Evolutionary conservation across 129 eudicot genomes (phyloP).

Genomic region (Logfia minima): DNA sequence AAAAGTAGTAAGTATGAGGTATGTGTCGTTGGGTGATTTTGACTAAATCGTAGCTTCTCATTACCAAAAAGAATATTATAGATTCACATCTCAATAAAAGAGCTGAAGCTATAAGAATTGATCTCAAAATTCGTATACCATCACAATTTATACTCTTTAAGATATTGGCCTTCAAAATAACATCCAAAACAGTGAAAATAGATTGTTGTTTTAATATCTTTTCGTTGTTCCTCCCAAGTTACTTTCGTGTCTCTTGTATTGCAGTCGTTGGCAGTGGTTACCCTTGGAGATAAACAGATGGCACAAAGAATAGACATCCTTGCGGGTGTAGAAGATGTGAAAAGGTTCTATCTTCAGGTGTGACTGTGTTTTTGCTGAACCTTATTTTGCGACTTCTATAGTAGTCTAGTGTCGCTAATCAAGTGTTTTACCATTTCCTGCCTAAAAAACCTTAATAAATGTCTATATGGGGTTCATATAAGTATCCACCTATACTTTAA

Average conservation of each 20-base stretch:
- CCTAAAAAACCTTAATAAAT: constrained; percentile 16
- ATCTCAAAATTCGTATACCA: too few relatives aligned
- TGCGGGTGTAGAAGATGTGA: constrained; percentile 82
- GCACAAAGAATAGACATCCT: constrained; percentile 97
- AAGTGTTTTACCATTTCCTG: constrained; percentile 8
- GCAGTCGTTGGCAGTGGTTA: constrained; percentile 94
- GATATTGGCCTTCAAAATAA: neutral
- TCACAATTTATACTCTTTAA: neutral
- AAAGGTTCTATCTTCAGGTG: constrained; percentile 99
- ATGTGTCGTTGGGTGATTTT: neutral
- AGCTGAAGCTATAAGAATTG: neutral
- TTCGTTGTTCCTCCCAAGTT: constrained; percentile 3
- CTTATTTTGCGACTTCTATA: neutral
- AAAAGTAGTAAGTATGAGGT: neutral
- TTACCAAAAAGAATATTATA: too few relatives aligned
- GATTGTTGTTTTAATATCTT: neutral
- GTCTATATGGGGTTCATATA: neutral
- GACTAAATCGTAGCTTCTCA: constrained; percentile 3
- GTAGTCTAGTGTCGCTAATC: constrained; percentile 3
- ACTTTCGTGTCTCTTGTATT: constrained; percentile 25
- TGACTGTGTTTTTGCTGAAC: constrained; percentile 14
- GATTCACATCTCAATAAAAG: neutral
- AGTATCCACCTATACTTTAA: neutral
- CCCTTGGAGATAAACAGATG: constrained; percentile 94
- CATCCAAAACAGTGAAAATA: neutral